A percentile compares a stretch with the other conserved stretches of the same genome.
phyloP scores from a whole-genome alignment of 805 yeast species.

The Monosporozyma siamensis region DNA sequence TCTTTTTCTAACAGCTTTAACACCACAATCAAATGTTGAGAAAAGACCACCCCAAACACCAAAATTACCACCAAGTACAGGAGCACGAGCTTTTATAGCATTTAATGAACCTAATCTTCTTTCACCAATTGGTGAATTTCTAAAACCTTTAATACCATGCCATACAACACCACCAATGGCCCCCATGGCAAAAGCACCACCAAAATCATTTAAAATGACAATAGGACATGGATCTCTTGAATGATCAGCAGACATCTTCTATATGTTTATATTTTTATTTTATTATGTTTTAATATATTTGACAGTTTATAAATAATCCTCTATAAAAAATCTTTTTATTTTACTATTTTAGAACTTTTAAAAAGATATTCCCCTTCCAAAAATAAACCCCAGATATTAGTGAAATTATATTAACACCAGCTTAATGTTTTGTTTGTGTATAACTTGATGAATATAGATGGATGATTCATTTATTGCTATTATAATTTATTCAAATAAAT shows the following conservation, averaged over 20 bases:
- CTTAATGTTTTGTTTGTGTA: too few relatives aligned
- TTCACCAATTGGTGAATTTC: constrained; percentile 96
- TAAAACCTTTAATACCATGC: constrained; percentile 98
- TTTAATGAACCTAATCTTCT: constrained; percentile 80
- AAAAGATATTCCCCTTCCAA: too few relatives aligned
- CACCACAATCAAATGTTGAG: constrained; percentile 90
- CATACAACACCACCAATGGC: constrained; percentile 96
- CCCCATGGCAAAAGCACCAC: constrained; percentile 99
- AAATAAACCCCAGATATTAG: too few relatives aligned
- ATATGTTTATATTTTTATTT: not conserved
- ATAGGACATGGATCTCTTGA: constrained; percentile 99
- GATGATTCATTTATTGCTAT: too few relatives aligned
- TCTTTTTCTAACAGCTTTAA: constrained; percentile 90
- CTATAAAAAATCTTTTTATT: not conserved
- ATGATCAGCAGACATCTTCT: constrained; percentile 84
- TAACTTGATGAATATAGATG: too few relatives aligned
- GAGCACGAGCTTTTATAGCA: constrained; percentile 93
- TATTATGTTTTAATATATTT: too few relatives aligned
- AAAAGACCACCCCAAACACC: constrained; percentile 99
- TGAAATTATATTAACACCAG: too few relatives aligned
- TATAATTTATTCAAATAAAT: too few relatives aligned
- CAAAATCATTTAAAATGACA: constrained; percentile 91
- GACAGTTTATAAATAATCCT: too few relatives aligned
- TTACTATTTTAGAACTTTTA: too few relatives aligned
- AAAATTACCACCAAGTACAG: constrained; percentile 96